Conservation (phyloP, 768 basidiomycete species). For the Lactifluus hygrophoroides region DNA sequence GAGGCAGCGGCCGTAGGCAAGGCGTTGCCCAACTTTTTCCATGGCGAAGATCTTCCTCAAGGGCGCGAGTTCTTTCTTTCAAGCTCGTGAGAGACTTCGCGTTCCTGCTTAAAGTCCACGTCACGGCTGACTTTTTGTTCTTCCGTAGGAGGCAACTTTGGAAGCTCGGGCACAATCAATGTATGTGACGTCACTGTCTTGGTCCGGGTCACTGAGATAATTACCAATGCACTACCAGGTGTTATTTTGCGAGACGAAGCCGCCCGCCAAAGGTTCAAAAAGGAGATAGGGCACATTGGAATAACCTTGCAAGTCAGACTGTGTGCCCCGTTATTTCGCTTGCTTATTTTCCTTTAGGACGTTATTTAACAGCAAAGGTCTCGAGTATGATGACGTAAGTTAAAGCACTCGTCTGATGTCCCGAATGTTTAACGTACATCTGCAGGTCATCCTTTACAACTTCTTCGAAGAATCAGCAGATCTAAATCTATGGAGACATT, state of each 20-base stretch:
- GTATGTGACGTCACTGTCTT: slow-evolving; percentile 28
- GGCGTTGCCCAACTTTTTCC: slow-evolving; percentile 49
- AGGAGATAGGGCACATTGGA: slow-evolving; percentile 49
- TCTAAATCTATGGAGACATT: slow-evolving; percentile 22
- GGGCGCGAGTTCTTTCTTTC: slow-evolving; percentile 1
- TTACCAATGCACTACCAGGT: slow-evolving; percentile 32
- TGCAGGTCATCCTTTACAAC: slow-evolving; percentile 62
- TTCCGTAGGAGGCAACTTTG: slow-evolving; percentile 36
- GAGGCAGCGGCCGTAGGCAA: slow-evolving; percentile 52
- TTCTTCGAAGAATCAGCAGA: slow-evolving; percentile 61
- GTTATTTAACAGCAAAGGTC: slow-evolving; percentile 54
- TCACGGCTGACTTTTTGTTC: neutral
- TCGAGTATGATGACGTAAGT: slow-evolving; percentile 56
- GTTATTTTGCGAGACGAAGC: slow-evolving; percentile 59
- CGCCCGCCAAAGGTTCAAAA: slow-evolving; percentile 38
- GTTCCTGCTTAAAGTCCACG: neutral
- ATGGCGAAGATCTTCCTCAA: slow-evolving; percentile 30
- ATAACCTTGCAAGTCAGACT: slow-evolving; percentile 41
- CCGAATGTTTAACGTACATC: neutral
- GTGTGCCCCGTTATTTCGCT: neutral
- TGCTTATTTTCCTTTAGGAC: slow-evolving; percentile 29
- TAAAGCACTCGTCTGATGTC: neutral
- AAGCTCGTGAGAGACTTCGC: neutral
- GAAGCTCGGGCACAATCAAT: slow-evolving; percentile 59
- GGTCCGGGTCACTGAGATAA: neutral